Conservation (phyloP, 2,329 filamentous ascomycete genomes). For the Amauroascus verrucosus region DNA sequence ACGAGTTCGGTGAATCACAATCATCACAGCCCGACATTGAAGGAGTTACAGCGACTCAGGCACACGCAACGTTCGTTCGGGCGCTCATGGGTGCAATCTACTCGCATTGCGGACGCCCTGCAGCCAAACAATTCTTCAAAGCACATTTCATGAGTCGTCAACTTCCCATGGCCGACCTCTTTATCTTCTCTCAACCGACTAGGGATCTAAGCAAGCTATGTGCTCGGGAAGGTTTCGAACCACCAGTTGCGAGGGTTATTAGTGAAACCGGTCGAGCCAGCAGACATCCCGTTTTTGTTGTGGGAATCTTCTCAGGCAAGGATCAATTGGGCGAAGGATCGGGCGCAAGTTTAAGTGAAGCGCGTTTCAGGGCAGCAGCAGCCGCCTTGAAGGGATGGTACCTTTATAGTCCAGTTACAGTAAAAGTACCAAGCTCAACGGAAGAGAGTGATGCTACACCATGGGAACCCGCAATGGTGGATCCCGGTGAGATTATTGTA, state of each 20-base stretch:
- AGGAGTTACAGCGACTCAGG: conserved; percentile 45
- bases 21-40: conserved; percentile 21
- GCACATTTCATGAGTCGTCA: conserved; percentile 73
- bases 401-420: conserved; percentile 69
- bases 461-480: conserved; percentile 59
- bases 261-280: conserved; percentile 82
- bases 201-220: conserved; percentile 76
- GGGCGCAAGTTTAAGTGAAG: conserved; percentile 66
- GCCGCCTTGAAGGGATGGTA: conserved; percentile 91
- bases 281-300: conserved; percentile 79
- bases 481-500: conserved; percentile 59
- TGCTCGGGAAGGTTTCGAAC: conserved; percentile 76
- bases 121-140: conserved; percentile 72
- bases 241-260: conserved; percentile 74
- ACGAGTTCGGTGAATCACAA: conserved; percentile 68
- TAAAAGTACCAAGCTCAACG: conserved; percentile 60
- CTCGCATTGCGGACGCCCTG: conserved; percentile 66
- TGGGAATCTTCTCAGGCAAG: conserved; percentile 82
- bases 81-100: conserved; percentile 79
- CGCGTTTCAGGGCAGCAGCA: conserved; percentile 68
- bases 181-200: conserved; percentile 74
- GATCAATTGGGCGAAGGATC: conserved; percentile 91
- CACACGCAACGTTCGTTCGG: conserved; percentile 67
- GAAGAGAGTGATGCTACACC: conserved; percentile 50
- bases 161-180: conserved; percentile 65